Conservation (phyloP, 1,139 yeast genomes). For the Pichia norvegensis region DNA sequence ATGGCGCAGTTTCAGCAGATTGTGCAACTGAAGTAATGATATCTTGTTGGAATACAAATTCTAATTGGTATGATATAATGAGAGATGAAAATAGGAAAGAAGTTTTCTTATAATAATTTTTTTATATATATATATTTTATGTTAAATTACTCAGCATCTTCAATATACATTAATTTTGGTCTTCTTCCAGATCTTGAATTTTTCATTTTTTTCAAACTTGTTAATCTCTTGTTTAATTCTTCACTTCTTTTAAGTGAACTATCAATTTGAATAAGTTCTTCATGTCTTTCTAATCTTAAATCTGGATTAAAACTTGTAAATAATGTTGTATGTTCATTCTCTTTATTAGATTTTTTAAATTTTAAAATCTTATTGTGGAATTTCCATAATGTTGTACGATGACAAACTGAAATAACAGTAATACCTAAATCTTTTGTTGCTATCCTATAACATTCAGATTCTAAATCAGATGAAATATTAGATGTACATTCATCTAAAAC, state of each 20-base stretch:
- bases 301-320: constrained; percentile 28
- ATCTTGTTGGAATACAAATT: constrained; percentile 50
- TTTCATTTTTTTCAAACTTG: constrained; percentile 19
- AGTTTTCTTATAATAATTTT: constrained; percentile 33
- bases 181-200: constrained; percentile 14
- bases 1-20: constrained; percentile 45
- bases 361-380: constrained; percentile 78
- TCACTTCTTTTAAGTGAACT: constrained; percentile 22
- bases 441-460: constrained; percentile 78
- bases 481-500: constrained; percentile 95
- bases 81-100: constrained; percentile 39
- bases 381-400: constrained; percentile 87
- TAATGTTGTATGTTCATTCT: constrained; percentile 15
- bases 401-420: constrained; percentile 84
- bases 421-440: constrained; percentile 70
- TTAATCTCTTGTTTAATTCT: constrained; percentile 22
- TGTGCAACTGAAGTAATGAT: constrained; percentile 43
- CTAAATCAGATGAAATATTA: constrained; percentile 87
- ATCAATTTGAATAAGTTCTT: constrained; percentile 27
- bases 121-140: neutral
- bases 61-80: constrained; percentile 51
- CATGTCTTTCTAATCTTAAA: constrained; percentile 25
- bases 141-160: constrained; percentile 15
- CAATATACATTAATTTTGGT: constrained; percentile 20
- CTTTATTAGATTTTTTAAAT: constrained; percentile 31